Conservation (phyloP, 2,329 filamentous ascomycete species). For the Drechslerella dactyloides region DNA sequence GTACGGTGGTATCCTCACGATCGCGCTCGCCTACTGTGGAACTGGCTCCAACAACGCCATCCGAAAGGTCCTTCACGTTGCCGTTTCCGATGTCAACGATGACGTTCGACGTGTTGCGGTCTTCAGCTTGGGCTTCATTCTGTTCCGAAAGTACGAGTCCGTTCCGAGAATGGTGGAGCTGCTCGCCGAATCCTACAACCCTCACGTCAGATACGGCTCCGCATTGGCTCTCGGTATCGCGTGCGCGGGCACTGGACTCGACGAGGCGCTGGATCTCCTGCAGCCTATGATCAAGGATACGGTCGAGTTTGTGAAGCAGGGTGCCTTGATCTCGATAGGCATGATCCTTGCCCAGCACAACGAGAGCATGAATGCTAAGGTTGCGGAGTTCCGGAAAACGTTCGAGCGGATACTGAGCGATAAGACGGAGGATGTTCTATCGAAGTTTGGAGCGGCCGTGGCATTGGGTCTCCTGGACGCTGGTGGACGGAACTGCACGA, state of each 20-base stretch:
- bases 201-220: slow-evolving; percentile 94
- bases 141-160: slow-evolving; percentile 96
- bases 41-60: slow-evolving; percentile 99
- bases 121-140: slow-evolving; percentile 96
- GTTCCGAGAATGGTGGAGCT: slow-evolving; percentile 99
- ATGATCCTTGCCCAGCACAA: slow-evolving; percentile 99
- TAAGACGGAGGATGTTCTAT: slow-evolving; percentile 98
- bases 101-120: slow-evolving; percentile 95
- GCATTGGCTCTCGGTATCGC: slow-evolving; percentile 98
- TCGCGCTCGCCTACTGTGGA: slow-evolving; percentile 94
- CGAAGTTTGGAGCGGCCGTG: slow-evolving; percentile 93
- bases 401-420: slow-evolving; percentile 93
- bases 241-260: slow-evolving; percentile 91
- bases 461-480: slow-evolving; percentile 97
- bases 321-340: slow-evolving; percentile 87
- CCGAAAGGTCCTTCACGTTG: slow-evolving; percentile 89
- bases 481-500: slow-evolving; percentile 96
- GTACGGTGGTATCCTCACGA: slow-evolving; percentile 98
- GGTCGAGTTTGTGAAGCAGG: slow-evolving; percentile 96
- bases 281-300: slow-evolving; percentile 99
- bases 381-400: slow-evolving; percentile 85
- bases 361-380: slow-evolving; percentile 97
- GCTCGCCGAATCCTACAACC: slow-evolving; percentile 97
- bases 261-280: slow-evolving; percentile 93
- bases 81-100: slow-evolving; percentile 97